Base-by-base conservation (phyloP, 768 basidiomycete species). In the Russula olivacea region DNA sequence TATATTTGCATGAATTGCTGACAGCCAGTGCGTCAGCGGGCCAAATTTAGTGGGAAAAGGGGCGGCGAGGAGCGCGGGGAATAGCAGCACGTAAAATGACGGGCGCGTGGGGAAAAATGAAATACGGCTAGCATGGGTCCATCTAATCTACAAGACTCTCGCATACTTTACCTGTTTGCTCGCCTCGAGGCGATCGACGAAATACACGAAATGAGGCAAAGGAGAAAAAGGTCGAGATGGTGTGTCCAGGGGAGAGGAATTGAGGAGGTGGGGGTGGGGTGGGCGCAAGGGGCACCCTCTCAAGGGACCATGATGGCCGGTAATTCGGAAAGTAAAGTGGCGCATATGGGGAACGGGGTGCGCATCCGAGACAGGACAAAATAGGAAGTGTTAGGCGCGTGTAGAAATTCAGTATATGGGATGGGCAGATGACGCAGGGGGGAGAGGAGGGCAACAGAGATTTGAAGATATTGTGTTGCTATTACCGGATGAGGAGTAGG, bases 401-500 rank as follows among this genome's bases (percentile, higher is more conserved):
- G 55, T 32, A 43, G 55, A 41, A 49, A 61, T 25, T 15, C 41
- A 32, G 38, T 28, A 43, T 36, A 36, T 52, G 43, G 49, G 38
- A 55, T 55, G 47, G 32, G 36, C 59, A 61, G 45, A 61, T 55
- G 60, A 61, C 60, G 60, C 53, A 61, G 60, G 36, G 34, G 43
- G 53, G 53, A 45, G n/a, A 38, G 34, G 59, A 23, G 6, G 36
- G 38, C 36, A 32, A 54, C 21, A 21, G 52, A 55, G 45, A 55
- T 55, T 61, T 30, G 49, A 52, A 59, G 58, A 59, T 59, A 59
- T 63, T 58, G 57, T 62, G 23, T 49, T 55, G 36, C 61, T 43
- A 62, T 62, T 55, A 43, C 61, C 55, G 55, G 55, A 62, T 62
- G 61, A 55, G 55, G 61, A 10, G 38, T 51, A n/a, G 38, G 48